A percentile compares a stretch with the other conserved stretches of the same genome.
phyloP scores from a whole-genome alignment of 129 eudicot species.

The Pulicaria dysenterica region DNA sequence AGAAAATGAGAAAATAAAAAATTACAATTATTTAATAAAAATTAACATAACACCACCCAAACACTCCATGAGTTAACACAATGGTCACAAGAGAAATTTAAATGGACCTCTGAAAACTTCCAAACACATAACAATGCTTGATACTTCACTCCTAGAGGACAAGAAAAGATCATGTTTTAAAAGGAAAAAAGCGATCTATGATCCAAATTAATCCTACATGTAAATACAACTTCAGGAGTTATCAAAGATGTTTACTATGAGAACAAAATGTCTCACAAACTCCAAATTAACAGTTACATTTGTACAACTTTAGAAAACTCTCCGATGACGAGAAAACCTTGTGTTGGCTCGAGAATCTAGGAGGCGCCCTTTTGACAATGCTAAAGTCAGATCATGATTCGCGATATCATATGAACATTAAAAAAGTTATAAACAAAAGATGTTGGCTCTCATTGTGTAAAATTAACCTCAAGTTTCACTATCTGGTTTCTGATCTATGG shows the following conservation, averaged over 20 bases:
- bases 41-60: too few relatives aligned
- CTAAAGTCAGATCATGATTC: slow-evolving; percentile 6
- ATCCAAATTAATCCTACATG: background rate
- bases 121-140: too few relatives aligned
- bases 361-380: background rate
- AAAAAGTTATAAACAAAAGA: background rate
- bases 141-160: too few relatives aligned
- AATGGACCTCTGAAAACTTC: too few relatives aligned
- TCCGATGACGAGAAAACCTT: background rate
- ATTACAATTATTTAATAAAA: too few relatives aligned
- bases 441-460: background rate
- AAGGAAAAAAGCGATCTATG: slow-evolving; percentile 5
- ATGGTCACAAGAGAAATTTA: too few relatives aligned
- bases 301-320: slow-evolving; percentile 17
- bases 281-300: slow-evolving; percentile 12
- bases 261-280: background rate
- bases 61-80: too few relatives aligned
- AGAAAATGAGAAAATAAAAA: too few relatives aligned
- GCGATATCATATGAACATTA: slow-evolving; percentile 17
- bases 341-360: too few relatives aligned
- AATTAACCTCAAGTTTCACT: slow-evolving; percentile 33
- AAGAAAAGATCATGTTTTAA: background rate
- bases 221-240: slow-evolving; percentile 9
- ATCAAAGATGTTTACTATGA: slow-evolving; percentile 16
- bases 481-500: slow-evolving; percentile 38